Evolutionary conservation across 1,139 yeast genomes (phyloP), one percentile per base, ranked within the genome.

Genomic region (Blastobotrys elegans): DNA sequence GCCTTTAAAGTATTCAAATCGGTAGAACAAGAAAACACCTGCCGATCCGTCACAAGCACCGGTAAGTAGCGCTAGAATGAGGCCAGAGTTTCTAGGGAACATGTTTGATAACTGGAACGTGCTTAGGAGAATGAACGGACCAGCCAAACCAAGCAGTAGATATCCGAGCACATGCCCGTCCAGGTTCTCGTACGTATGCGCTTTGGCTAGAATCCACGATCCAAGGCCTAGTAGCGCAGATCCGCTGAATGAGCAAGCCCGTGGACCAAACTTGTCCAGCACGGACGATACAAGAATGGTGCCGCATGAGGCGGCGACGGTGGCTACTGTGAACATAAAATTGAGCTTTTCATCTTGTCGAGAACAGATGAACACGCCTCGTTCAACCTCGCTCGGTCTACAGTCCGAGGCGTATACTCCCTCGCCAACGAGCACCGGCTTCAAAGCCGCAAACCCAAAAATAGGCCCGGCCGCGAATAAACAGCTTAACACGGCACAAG

Each of bases 371-470:
- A 58, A 47, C n/a, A 51, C 51, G 5, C 55, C 55, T 2, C 45
- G 50, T 24, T 56, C 55, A 38, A 58, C 54, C 24, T 59, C 64
- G 8, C 50, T 51, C 3, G 56, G 51, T 46, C 65, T 63, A 65
- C 97, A 90, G 20, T 70, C 64, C 11, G 79, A 76, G 27, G 73
- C 65, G 60, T 90, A 90, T n/a, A 89, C 80, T 1, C 89, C 88
- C 62, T 89, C 90, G 8, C 72, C 65, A 22, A 87, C 77, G 42
- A 90, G 70, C 3, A 89, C 77, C 3, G 95, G 95, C 61, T 90
- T 90, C 47, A 90, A 70, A 2, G 97, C 97, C 17, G 97, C 96
- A 69, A 89, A 90, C 1, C 97, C 72, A 71, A 90, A 90, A 10
- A 89, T 83, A 1, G 95, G 89, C 1, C 97, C 97, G 0, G 96